Conservation (phyloP, 1,284 basidiomycete genomes). For the Phellopilus nigrolimitatus region DNA sequence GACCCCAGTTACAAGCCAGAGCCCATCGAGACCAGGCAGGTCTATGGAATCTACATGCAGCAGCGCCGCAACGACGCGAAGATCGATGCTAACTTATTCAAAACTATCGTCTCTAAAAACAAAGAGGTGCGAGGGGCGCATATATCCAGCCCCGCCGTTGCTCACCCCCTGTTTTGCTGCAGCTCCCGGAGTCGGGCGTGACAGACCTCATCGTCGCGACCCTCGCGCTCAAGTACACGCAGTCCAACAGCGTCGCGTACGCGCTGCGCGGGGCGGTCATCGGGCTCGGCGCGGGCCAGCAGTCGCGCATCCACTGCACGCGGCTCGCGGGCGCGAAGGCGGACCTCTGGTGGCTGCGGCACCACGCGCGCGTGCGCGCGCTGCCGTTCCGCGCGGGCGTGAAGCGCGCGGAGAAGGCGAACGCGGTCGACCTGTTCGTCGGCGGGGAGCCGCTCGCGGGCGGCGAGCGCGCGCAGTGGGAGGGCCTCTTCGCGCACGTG, state of each 20-base stretch:
- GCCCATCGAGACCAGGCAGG: constrained; percentile 87
- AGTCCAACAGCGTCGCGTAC: constrained; percentile 98
- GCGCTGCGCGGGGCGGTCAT: constrained; percentile 91
- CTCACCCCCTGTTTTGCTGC: constrained; percentile 3
- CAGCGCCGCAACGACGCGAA: constrained; percentile 91
- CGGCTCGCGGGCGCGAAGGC: constrained; percentile 96
- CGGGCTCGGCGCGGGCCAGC: constrained; percentile 96
- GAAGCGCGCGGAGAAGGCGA: constrained; percentile 97
- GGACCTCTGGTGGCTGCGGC: constrained; percentile 99
- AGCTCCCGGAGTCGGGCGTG: constrained; percentile 72
- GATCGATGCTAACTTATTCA: constrained; percentile 80
- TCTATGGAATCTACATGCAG: constrained; percentile 90
- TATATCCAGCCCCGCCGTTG: neutral
- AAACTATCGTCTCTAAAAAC: constrained; percentile 85
- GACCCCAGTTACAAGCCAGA: constrained; percentile 76
- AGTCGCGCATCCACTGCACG: constrained; percentile 99
- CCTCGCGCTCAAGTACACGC: constrained; percentile 96
- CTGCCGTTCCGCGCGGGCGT: constrained; percentile 97
- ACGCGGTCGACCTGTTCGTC: constrained; percentile 97
- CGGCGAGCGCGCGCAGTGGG: constrained; percentile 89
- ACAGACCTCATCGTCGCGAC: constrained; percentile 93
- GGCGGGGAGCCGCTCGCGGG: constrained; percentile 86
- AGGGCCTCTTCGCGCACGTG: constrained; percentile 76
- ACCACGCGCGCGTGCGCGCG: constrained; percentile 87
- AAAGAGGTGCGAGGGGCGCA: constrained; percentile 57